Evolutionary conservation across 768 basidiomycete species (phyloP).

Genomic region (Tylopilus sp.): DNA sequence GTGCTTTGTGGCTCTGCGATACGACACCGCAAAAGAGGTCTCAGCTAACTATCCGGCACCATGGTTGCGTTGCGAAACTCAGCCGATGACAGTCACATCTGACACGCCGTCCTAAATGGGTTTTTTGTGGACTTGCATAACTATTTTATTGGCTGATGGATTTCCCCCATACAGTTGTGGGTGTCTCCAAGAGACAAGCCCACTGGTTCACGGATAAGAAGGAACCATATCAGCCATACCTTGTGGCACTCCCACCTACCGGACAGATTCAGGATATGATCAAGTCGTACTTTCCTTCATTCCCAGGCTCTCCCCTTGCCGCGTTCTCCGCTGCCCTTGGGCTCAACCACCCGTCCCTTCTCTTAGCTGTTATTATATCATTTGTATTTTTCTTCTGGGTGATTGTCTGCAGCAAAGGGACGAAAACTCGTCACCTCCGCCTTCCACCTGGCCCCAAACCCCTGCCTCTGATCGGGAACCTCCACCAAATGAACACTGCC

Average conservation of each 20-base stretch:
- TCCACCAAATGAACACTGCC: conserved; percentile 21
- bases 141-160: no score
- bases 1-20: no score
- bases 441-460: conserved; percentile 32
- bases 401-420: not conserved
- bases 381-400: conserved; percentile 2
- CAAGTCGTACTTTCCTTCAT: not conserved
- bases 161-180: no score
- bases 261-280: not conserved
- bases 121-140: no score
- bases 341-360: not conserved
- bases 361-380: not conserved
- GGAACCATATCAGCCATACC: not conserved
- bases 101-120: no score
- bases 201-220: conserved; percentile 2
- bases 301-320: not conserved
- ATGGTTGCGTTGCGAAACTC: no score
- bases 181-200: no score
- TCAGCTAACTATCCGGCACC: no score
- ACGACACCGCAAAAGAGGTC: no score
- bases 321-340: not conserved
- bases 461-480: conserved; percentile 29
- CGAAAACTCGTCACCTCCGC: conserved; percentile 9
- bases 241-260: not conserved
- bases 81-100: no score